Percentiles rank a stretch among this genome's conserved stretches.
phyloP scores from a whole-genome alignment of 129 eudicot species.

The Cynara cardunculus region DNA sequence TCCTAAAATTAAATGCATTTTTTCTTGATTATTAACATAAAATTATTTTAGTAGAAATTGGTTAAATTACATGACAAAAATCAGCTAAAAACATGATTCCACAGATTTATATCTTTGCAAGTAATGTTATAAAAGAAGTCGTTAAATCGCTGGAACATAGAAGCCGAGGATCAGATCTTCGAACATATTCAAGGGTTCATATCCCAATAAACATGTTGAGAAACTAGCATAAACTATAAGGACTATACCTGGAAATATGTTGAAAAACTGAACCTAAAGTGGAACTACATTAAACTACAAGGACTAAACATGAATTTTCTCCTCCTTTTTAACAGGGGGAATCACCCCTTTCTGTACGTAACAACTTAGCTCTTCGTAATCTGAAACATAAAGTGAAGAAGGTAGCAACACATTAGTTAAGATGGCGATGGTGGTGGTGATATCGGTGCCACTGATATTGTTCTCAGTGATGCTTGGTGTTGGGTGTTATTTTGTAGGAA shows the following conservation, averaged over 20 bases:
- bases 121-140: too few species aligned
- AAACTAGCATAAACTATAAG: too few species aligned
- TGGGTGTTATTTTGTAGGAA: slow-evolving; percentile 62
- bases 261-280: neutral
- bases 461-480: slow-evolving; percentile 51
- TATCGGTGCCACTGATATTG: slow-evolving; percentile 58
- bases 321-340: neutral
- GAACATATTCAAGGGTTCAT: too few species aligned
- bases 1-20: neutral
- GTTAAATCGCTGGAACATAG: too few species aligned
- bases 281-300: neutral
- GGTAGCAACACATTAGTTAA: neutral
- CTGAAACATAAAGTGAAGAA: neutral
- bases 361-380: neutral
- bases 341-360: neutral
- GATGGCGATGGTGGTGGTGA: slow-evolving; percentile 63
- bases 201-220: too few species aligned
- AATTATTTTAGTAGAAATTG: neutral
- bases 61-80: too few species aligned
- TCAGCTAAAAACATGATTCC: too few species aligned
- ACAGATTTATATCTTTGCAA: too few species aligned
- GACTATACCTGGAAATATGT: neutral
- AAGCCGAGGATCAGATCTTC: too few species aligned
- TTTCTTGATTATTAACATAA: neutral
- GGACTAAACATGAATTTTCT: slow-evolving; percentile 3